phyloP scores from a whole-genome alignment of 441 rosid genomes.

The Populus hybrid region DNA sequence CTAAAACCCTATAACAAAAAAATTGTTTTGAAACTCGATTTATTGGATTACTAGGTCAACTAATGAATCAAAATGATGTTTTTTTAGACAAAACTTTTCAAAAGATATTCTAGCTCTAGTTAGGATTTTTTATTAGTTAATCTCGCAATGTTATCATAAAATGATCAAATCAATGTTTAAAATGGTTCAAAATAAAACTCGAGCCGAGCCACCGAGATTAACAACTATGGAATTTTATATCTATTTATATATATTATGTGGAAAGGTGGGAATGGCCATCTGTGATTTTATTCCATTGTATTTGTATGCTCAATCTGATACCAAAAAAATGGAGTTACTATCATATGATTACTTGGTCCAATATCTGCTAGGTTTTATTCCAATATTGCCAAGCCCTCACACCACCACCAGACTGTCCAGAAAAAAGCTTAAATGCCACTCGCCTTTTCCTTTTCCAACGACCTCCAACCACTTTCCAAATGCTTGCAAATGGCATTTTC shows the following conservation, averaged over 20 bases:
- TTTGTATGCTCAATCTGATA: constrained; percentile 2
- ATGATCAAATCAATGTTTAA: too few species aligned
- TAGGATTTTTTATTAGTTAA: too few species aligned
- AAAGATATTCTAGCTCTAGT: too few species aligned
- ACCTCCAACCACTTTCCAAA: constrained; percentile 8
- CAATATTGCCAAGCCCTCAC: background rate
- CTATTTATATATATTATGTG: too few species aligned
- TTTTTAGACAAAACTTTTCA: too few species aligned
- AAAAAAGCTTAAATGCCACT: constrained; percentile 1
- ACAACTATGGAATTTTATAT: too few species aligned
- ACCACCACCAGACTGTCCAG: background rate
- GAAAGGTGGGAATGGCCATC: background rate
- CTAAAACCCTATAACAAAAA: too few species aligned
- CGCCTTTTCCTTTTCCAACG: background rate
- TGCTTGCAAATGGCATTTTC: constrained; percentile 9
- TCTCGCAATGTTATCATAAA: too few species aligned
- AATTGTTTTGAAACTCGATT: too few species aligned
- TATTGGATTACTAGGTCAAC: accelerated
- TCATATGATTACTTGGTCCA: constrained; percentile 5
- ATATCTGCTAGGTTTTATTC: background rate
- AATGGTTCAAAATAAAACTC: background rate
- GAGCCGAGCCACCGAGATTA: too few species aligned
- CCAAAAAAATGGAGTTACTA: background rate
- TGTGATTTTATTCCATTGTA: background rate
- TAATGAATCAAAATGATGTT: too few species aligned